A percentile compares a stretch with the other conserved stretches of the same genome.
Evolutionary conservation across 352 stramenopile species (phyloP).

Genomic region (Globisporangium megalacanthum): DNA sequence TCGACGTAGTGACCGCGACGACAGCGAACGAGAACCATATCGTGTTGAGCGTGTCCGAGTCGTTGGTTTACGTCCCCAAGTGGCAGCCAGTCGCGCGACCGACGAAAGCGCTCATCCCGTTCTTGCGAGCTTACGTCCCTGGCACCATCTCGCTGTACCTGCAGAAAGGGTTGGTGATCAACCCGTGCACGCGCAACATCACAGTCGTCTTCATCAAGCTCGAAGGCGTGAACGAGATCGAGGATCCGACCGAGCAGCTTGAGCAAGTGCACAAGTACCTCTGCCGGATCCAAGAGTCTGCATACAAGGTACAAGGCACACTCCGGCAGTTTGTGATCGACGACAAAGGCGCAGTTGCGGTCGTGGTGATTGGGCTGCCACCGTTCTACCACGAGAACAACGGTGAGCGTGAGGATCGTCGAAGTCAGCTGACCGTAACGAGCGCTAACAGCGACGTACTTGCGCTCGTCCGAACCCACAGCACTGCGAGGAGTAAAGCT

Average conservation of each 20-base stretch:
- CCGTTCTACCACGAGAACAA: constrained; percentile 88
- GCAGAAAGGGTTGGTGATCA: constrained; percentile 56
- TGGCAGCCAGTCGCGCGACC: constrained; percentile 11
- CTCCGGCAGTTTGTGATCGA: constrained; percentile 86
- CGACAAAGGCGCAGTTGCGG: constrained; percentile 78
- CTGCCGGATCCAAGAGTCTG: constrained; percentile 66
- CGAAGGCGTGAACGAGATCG: constrained; percentile 44
- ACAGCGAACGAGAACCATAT: constrained; percentile 45
- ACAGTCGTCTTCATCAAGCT: constrained; percentile 73
- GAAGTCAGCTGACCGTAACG: not conserved
- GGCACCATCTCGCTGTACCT: constrained; percentile 65
- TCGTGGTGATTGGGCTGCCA: constrained; percentile 67
- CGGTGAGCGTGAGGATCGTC: constrained; percentile 16
- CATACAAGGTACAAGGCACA: constrained; percentile 75
- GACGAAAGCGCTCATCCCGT: constrained; percentile 42
- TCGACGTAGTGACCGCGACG: constrained; percentile 17
- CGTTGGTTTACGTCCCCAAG: constrained; percentile 8
- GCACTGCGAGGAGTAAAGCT: constrained; percentile 63
- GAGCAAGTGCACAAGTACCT: constrained; percentile 54
- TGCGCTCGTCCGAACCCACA: constrained; percentile 4
- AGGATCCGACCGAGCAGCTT: constrained; percentile 30
- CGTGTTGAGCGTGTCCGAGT: constrained; percentile 21
- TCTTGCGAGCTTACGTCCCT: constrained; percentile 59
- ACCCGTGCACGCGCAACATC: constrained; percentile 60
- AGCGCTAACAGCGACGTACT: constrained; percentile 7